Evolutionary conservation across 306 rosid species (phyloP).

Genomic region (Acacia crassicarpa): DNA sequence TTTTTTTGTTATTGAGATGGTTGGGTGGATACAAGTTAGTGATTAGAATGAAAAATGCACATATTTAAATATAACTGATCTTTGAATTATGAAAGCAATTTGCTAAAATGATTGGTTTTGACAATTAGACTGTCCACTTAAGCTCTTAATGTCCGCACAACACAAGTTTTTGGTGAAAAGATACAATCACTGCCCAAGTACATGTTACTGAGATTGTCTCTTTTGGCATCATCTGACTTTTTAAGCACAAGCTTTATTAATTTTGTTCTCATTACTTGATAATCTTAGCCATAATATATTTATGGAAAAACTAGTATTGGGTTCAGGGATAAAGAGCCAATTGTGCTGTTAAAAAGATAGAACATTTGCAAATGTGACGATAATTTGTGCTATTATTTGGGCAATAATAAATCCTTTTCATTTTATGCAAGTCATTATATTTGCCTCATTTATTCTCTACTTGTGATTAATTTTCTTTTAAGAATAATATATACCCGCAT

Average conservation of each 20-base stretch:
- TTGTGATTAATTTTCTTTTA: conserved; percentile 19
- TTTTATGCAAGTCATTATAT: conserved; percentile 16
- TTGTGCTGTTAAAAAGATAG: conserved; percentile 17
- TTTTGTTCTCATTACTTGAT: not conserved
- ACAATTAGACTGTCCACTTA: conserved; percentile 10
- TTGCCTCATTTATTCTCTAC: conserved; percentile 23
- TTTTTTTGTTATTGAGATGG: conserved; percentile 22
- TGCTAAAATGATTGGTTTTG: conserved; percentile 13
- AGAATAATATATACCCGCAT: not conserved
- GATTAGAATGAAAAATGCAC: conserved; percentile 27
- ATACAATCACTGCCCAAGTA: conserved; percentile 2
- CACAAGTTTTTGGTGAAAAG: conserved; percentile 27
- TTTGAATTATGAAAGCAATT: conserved; percentile 10
- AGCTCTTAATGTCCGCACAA: conserved; percentile 18
- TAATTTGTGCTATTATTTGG: conserved; percentile 11
- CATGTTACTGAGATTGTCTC: conserved; percentile 22
- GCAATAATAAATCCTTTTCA: conserved; percentile 21
- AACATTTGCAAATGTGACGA: conserved; percentile 15
- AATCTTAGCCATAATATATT: conserved; percentile 4
- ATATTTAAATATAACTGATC: not conserved
- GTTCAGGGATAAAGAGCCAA: conserved; percentile 19
- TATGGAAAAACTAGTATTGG: conserved; percentile 11
- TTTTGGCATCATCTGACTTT: not conserved
- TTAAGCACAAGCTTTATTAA: not conserved
- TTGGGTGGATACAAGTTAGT: conserved; percentile 15